These are phyloP conservation scores for Lactarius sanguifluus DNA, from an alignment of 768 basidiomycete species.

Conservation along the genomic window DNA sequence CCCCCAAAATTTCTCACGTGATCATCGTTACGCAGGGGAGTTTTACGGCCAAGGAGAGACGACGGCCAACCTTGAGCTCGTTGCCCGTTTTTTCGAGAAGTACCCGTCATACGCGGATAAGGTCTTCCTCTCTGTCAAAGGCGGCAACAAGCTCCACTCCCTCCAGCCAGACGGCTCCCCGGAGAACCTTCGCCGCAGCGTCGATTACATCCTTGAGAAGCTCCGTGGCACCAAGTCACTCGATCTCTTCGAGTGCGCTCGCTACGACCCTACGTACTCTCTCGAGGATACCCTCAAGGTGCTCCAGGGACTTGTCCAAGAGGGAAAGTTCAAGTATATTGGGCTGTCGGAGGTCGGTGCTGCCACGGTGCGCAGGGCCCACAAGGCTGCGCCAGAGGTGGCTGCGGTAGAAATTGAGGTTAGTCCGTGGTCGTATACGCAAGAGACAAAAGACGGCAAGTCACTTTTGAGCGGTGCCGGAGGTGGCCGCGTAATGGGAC, in stretches of 20 bases:
- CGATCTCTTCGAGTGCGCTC: constrained; percentile 59
- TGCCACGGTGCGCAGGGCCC: constrained; percentile 44
- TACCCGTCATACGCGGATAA: constrained; percentile 46
- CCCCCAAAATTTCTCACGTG: no score
- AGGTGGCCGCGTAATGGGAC: background rate
- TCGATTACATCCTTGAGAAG: constrained; percentile 44
- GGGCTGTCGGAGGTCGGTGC: constrained; percentile 57
- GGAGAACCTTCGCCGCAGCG: constrained; percentile 49
- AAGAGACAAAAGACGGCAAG: constrained; percentile 47
- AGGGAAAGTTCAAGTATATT: constrained; percentile 60
- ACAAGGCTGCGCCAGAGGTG: constrained; percentile 51
- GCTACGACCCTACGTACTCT: constrained; percentile 44
- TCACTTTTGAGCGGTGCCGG: background rate
- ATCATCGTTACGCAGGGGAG: constrained; percentile 39
- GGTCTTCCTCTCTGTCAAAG: constrained; percentile 52
- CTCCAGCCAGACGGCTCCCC: constrained; percentile 34
- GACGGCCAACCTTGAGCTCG: constrained; percentile 48
- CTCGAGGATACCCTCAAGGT: constrained; percentile 48
- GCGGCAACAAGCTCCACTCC: constrained; percentile 19
- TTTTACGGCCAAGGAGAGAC: constrained; percentile 53
- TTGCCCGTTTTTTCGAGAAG: constrained; percentile 51
- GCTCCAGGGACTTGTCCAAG: constrained; percentile 48
- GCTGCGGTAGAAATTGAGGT: constrained; percentile 67
- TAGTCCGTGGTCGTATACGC: constrained; percentile 59
- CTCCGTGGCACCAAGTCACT: constrained; percentile 54